Base-by-base conservation (phyloP, 148 eudicot genomes). In the Vaccinium vitisidaea region DNA sequence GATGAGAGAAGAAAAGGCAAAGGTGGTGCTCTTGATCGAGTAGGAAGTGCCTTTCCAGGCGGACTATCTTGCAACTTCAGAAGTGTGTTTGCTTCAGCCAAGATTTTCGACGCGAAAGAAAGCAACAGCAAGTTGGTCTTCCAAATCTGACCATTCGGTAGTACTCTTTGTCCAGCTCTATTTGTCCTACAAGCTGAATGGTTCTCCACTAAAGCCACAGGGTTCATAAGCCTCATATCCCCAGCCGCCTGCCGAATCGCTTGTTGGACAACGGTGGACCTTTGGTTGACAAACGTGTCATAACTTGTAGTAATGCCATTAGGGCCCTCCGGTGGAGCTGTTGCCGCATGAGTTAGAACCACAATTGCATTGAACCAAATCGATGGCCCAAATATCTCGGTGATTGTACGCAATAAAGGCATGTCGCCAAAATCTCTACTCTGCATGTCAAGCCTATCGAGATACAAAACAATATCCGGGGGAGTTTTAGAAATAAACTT, bases 101-200 rank as follows among this genome's bases (percentile, higher is more conserved):
- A 85, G 86, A 97, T 95, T 91, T 97, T 97, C 49, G 98, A 95
- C 25, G 99, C 98, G 84, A 95, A 95, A 6, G 98, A 95, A 23
- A 97, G 92, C 74, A 95, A 87, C 80, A 97, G 80, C 87, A 95
- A 87, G 88, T 94, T 98, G 84, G 98, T 94, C 91, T 93, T 97
- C 99, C 99, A 95, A 55, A 95, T 92, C 89, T 97, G 98, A 83
- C 99, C 99, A 89, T 97, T 97, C 19, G 99, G 99, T 89, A 97
- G 83, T 21, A 97, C 98, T 84, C 98, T 92, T 88, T 97, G 99
- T 46, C 98, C 98, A 81, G 95, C 98, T 86, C 98, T 87, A 79
- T 97, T 97, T 23, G 95, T 97, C 85, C 99, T 89, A 80, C 99
- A 97, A 55, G 98, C 98, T 14, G 92, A 94, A 84, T 97, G 99